These are phyloP conservation scores for Centrapalus pauciflorus DNA, from an alignment of 129 eudicot species.

Conservation along the genomic window DNA sequence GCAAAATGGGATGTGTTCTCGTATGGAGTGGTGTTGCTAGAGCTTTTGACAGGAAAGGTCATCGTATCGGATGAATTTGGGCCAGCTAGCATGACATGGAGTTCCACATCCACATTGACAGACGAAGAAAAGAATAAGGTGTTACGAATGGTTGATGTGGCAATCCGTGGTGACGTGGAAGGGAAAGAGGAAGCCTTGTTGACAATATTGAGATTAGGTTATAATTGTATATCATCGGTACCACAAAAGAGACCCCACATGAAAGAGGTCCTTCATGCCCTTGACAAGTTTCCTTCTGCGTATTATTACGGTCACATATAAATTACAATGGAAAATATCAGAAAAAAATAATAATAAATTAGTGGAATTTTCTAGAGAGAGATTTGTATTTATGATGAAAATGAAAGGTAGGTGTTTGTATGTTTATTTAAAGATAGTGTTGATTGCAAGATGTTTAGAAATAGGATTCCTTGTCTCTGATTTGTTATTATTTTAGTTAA, in stretches of 20 bases:
- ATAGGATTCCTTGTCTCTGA: slow-evolving; percentile 18
- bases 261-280: slow-evolving; percentile 81
- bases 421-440: slow-evolving; percentile 13
- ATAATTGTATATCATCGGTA: slow-evolving; percentile 57
- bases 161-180: slow-evolving; percentile 80
- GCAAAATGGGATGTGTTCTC: slow-evolving; percentile 92
- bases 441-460: slow-evolving; percentile 21
- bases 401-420: slow-evolving; percentile 38
- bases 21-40: slow-evolving; percentile 83
- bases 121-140: slow-evolving; percentile 62
- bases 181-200: slow-evolving; percentile 82
- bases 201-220: slow-evolving; percentile 59
- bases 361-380: slow-evolving; percentile 24
- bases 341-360: slow-evolving; percentile 5
- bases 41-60: slow-evolving; percentile 76
- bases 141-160: slow-evolving; percentile 73
- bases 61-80: slow-evolving; percentile 67
- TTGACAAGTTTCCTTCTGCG: slow-evolving; percentile 77
- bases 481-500: slow-evolving; percentile 23
- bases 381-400: slow-evolving; percentile 39
- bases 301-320: slow-evolving; percentile 40
- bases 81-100: slow-evolving; percentile 41
- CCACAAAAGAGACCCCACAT: slow-evolving; percentile 96
- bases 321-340: slow-evolving; percentile 9
- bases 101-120: slow-evolving; percentile 35